Evolutionary conservation across 352 stramenopile species (phyloP), one percentile per base, ranked within the genome.

Genomic region (Globisporangium camurandrum): DNA sequence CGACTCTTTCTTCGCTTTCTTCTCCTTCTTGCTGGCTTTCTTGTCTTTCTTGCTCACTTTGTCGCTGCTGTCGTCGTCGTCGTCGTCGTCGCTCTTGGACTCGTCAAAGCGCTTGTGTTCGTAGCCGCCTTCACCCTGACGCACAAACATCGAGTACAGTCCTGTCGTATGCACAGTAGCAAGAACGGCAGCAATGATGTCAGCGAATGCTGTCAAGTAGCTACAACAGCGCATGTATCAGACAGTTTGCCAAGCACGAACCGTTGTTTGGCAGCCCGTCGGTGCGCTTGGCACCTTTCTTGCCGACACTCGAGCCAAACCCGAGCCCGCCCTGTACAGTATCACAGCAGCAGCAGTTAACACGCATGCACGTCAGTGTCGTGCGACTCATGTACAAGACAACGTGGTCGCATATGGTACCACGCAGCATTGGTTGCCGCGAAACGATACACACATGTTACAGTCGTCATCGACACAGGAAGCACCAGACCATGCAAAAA

Each of bases 101-200:
- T 88, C 76, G n/a, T 80, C 64, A 56, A 87, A 93, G 62, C 85
- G 81, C 54, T 90, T 90, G 64, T 93, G 81, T 56, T 74, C 55
- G 61, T 90, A 88, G 10, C 68, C 66, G 22, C 81, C 66, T 31
- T 93, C 69, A 41, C 81, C 81, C 51, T 88, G 67, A 20, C 81
- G 75, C 54, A 93, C 81, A 45, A 93, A 93, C 81, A 89, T 93
- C 28, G 74, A 74, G 56, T 93, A 93, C 14, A 93, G 61, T 26
- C 80, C 64, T 73, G 33, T 33, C 12, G 8, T n/a, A 37, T n/a
- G 17, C 7, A 37, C 7, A 45, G 5, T 46, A 44, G 20, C 37
- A 52, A 19, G 27, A 38, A 11, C 17, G 27, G 9, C 10, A 26
- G 11, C 40, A 36, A 31, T 39, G 7, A 56, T 4, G 4, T 14